Evolutionary conservation across 768 basidiomycete species (phyloP), one percentile per base, ranked within the genome.

Genomic region (Calocybe cyanea): DNA sequence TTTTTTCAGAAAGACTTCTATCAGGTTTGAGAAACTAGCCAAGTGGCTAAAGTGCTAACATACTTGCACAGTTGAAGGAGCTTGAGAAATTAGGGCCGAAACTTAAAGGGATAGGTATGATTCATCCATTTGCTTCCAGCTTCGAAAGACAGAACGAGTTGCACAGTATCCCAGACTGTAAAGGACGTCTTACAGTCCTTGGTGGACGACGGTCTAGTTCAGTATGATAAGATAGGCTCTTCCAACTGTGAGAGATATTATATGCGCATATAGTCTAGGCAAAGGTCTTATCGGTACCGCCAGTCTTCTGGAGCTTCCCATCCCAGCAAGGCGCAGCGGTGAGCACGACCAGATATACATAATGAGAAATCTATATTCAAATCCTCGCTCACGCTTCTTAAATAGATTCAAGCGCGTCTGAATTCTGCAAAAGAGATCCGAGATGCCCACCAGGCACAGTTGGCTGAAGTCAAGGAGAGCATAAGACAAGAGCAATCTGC

Each of bases 271-370:
- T 65, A 54, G 46, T 28, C 60, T 13, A 19, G 6, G 11, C 25
- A n/a, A n/a, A 53, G 15, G 14, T 7, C 36, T 49, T 36, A 43
- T 39, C 13, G 41, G 43, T 15, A 25, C 25, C 17, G 37, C 15
- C 50, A 94, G 92, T 94, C 66, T 95, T 90, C 63, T 96, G 93
- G 93, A 89, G 89, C 57, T 95, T 96, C 61, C 92, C 92, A 13
- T 92, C 90, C 1, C 89, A 93, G 48, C 78, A 81, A 37, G 92
- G 92, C 3, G 79, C 85, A 7, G 73, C 83, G 57, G 92, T 92
- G n/a, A 41, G 39, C 25, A 2, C 36, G 24, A 9, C 15, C 21
- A 24, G 11, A 35, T 11, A 13, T 19, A 30, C 23, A 11, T 6
- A 11, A 28, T 28, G 11, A 11, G 25, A n/a, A n/a, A n/a, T n/a